Conservation (phyloP, 148 eudicot species). For the Nepenthes mirabilis region DNA sequence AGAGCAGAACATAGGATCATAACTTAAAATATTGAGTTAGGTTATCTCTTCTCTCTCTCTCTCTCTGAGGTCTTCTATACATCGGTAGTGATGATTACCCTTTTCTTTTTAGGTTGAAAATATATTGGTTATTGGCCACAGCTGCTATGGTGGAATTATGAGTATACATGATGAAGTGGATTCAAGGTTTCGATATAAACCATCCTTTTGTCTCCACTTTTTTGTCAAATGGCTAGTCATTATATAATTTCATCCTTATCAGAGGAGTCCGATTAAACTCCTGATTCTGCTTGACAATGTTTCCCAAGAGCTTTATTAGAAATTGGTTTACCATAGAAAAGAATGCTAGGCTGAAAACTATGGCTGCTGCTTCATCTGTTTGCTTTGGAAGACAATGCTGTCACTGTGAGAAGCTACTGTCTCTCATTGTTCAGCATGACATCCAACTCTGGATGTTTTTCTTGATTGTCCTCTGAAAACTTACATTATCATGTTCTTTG, state of each 20-base stretch:
- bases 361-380: slow-evolving; percentile 65
- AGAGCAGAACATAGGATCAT: no score
- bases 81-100: background rate
- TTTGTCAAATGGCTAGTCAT: background rate
- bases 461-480: background rate
- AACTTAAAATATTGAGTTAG: no score
- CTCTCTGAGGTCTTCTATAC: no score
- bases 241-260: background rate
- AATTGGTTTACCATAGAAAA: slow-evolving; percentile 77
- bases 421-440: background rate
- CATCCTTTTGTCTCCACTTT: background rate
- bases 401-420: slow-evolving; percentile 82
- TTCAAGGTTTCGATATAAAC: slow-evolving; percentile 50
- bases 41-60: no score
- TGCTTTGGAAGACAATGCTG: slow-evolving; percentile 75
- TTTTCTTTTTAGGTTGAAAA: slow-evolving; percentile 63
- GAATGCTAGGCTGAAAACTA: slow-evolving; percentile 54
- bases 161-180: slow-evolving; percentile 59
- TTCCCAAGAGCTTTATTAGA: slow-evolving; percentile 62
- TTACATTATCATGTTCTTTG: no score
- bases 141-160: slow-evolving; percentile 96
- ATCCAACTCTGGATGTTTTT: background rate
- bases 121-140: slow-evolving; percentile 78
- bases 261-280: slow-evolving; percentile 4
- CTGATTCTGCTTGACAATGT: slow-evolving; percentile 1